Evolutionary conservation across 2,329 filamentous ascomycete species (phyloP).

Genomic region (Paramyrothecium sp.): DNA sequence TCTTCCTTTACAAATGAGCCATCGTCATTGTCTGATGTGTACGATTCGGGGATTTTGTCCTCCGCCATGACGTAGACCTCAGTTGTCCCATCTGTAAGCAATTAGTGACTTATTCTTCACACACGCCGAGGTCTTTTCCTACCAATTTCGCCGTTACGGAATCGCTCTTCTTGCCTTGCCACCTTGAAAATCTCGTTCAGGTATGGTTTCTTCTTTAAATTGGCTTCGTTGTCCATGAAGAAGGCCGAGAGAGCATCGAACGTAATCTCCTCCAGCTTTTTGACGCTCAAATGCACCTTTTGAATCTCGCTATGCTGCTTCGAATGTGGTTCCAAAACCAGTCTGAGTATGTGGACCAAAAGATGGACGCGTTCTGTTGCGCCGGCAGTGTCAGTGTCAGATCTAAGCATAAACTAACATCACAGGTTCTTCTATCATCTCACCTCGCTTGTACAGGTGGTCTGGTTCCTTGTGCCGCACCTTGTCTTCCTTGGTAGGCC

Average conservation of each 20-base stretch:
- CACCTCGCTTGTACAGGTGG: slow-evolving; percentile 67
- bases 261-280: slow-evolving; percentile 57
- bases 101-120: slow-evolving; percentile 9
- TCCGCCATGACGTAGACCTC: slow-evolving; percentile 51
- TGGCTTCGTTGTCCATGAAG: slow-evolving; percentile 57
- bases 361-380: slow-evolving; percentile 56
- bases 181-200: slow-evolving; percentile 63
- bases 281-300: slow-evolving; percentile 51
- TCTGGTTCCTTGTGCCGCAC: slow-evolving; percentile 73
- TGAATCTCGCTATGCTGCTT: slow-evolving; percentile 51
- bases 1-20: slow-evolving; percentile 40
- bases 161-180: slow-evolving; percentile 55
- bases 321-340: slow-evolving; percentile 50
- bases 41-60: slow-evolving; percentile 48
- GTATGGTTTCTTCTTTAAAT: slow-evolving; percentile 52
- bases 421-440: no score
- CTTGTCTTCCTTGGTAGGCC: slow-evolving; percentile 46
- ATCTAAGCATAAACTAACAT: no score
- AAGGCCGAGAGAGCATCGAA: slow-evolving; percentile 57
- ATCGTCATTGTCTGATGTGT: slow-evolving; percentile 46
- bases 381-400: slow-evolving; percentile 7
- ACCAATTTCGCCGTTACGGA: slow-evolving; percentile 57
- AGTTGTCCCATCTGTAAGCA: slow-evolving; percentile 41
- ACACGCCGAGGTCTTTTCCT: slow-evolving; percentile 16
- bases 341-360: slow-evolving; percentile 57